phyloP scores from a whole-genome alignment of 2,329 filamentous ascomycete genomes.

The Xylaria polymorpha region DNA sequence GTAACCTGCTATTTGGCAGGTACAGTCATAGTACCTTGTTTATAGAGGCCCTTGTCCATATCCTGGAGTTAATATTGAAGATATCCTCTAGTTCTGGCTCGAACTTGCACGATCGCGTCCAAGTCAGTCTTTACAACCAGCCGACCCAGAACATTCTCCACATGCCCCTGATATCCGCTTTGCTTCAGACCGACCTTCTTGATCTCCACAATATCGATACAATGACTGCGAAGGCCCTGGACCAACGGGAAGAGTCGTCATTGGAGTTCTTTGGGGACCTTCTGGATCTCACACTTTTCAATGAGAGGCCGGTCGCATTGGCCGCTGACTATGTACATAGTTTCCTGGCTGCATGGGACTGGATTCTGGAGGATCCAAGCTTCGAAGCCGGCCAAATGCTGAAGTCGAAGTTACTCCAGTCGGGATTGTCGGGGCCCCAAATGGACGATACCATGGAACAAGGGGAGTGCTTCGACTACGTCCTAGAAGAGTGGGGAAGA shows the following conservation, averaged over 20 bases:
- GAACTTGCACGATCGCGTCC: slow-evolving; percentile 65
- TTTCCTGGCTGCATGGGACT: slow-evolving; percentile 82
- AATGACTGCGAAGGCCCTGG: slow-evolving; percentile 78
- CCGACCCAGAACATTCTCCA: slow-evolving; percentile 67
- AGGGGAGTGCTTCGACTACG: slow-evolving; percentile 89
- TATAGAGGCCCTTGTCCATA: slow-evolving; percentile 71
- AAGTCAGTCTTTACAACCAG: slow-evolving; percentile 67
- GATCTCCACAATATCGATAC: slow-evolving; percentile 75
- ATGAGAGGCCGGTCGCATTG: slow-evolving; percentile 79
- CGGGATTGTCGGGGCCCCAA: slow-evolving; percentile 54
- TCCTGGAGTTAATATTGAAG: slow-evolving; percentile 70
- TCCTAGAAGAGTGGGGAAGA: slow-evolving; percentile 95
- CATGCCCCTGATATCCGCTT: slow-evolving; percentile 66
- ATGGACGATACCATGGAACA: slow-evolving; percentile 68
- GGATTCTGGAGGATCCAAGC: slow-evolving; percentile 79
- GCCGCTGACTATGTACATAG: slow-evolving; percentile 88
- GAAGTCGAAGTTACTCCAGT: slow-evolving; percentile 68
- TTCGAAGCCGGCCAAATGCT: slow-evolving; percentile 75
- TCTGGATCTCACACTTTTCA: slow-evolving; percentile 81
- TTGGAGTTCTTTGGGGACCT: slow-evolving; percentile 84
- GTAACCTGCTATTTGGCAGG: slow-evolving; percentile 64
- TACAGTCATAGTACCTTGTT: slow-evolving; percentile 66
- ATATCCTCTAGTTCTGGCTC: slow-evolving; percentile 62
- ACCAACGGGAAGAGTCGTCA: slow-evolving; percentile 75
- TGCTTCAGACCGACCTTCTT: slow-evolving; percentile 69